A percentile compares a stretch with the other conserved stretches of the same genome.
These are phyloP conservation scores for Ceratobasidium sp. DNA, from an alignment of 1,284 basidiomycete species.

Conservation along the genomic window DNA sequence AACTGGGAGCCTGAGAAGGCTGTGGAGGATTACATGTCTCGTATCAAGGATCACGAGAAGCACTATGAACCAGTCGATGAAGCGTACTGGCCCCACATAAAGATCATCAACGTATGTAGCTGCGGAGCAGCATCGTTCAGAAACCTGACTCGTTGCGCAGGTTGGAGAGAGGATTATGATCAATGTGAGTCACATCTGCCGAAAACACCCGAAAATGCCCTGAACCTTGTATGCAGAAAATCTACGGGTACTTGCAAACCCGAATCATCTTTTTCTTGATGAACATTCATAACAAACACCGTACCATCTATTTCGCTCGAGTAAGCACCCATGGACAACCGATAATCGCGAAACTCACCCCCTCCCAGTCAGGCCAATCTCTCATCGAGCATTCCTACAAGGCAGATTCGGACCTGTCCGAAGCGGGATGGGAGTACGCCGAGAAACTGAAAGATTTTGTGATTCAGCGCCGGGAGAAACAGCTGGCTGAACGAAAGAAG, in stretches of 20 bases:
- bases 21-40: constrained; percentile 87
- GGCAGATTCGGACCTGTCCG: constrained; percentile 96
- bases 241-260: constrained; percentile 87
- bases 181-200: constrained; percentile 66
- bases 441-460: constrained; percentile 88
- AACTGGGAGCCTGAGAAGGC: constrained; percentile 93
- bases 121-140: not conserved
- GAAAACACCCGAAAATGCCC: not conserved
- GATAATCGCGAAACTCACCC: not conserved
- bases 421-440: constrained; percentile 95
- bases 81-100: constrained; percentile 90
- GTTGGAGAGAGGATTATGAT: constrained; percentile 94
- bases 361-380: constrained; percentile 84
- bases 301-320: constrained; percentile 93
- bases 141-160: constrained; percentile 54
- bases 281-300: constrained; percentile 94
- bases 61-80: constrained; percentile 91
- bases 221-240: constrained; percentile 66
- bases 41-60: constrained; percentile 89
- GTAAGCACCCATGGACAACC: constrained; percentile 60
- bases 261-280: constrained; percentile 96
- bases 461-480: constrained; percentile 75
- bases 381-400: constrained; percentile 99
- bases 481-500: constrained; percentile 70
- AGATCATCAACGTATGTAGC: constrained; percentile 85